Conservation (phyloP, 257 asterid species). For the Gentiana straminea region DNA sequence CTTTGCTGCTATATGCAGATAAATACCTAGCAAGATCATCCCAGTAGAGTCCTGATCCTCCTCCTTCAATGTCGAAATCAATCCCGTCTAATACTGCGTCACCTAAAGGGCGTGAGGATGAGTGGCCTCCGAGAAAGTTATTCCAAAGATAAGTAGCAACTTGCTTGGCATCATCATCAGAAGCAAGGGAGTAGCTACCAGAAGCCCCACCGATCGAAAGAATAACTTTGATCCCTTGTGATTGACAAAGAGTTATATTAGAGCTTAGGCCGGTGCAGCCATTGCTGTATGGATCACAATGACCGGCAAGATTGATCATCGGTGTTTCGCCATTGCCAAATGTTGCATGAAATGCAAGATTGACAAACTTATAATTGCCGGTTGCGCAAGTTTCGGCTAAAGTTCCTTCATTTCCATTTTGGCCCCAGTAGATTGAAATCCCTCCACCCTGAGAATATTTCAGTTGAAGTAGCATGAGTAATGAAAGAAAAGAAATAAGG, state of each 20-base stretch:
- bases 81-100: constrained; percentile 34
- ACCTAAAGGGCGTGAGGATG: constrained; percentile 27
- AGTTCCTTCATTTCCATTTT: constrained; percentile 28
- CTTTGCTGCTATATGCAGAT: constrained; percentile 20
- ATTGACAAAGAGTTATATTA: constrained; percentile 30
- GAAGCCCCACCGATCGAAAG: constrained; percentile 33
- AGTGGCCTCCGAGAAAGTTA: constrained; percentile 34
- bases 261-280: constrained; percentile 28
- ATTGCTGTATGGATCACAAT: constrained; percentile 32
- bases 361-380: constrained; percentile 18
- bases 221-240: constrained; percentile 29
- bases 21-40: constrained; percentile 28
- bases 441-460: constrained; percentile 14
- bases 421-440: constrained; percentile 36
- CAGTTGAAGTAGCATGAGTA: too few relatives aligned
- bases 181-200: constrained; percentile 27
- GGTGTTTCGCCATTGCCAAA: constrained; percentile 29
- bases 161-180: constrained; percentile 25
- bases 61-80: constrained; percentile 37
- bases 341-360: constrained; percentile 28
- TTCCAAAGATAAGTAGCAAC: constrained; percentile 38
- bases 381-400: constrained; percentile 29
- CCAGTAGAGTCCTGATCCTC: constrained; percentile 33
- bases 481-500: too few relatives aligned
- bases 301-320: constrained; percentile 35